These are phyloP conservation scores for Monotropa hypopitys DNA, from an alignment of 179 eudicot species.

Conservation along the genomic window DNA sequence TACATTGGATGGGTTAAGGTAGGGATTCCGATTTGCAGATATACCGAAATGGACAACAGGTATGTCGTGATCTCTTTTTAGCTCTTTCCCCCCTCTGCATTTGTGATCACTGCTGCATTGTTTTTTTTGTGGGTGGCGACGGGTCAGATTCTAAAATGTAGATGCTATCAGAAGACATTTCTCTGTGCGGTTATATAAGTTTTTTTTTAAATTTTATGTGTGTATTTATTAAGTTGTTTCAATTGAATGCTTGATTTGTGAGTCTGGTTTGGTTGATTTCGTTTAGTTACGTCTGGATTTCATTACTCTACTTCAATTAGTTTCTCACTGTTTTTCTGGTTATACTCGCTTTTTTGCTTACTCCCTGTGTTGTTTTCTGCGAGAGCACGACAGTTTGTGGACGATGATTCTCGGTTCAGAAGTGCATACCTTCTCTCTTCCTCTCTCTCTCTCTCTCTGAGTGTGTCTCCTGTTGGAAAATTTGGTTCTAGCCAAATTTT, in stretches of 20 bases:
- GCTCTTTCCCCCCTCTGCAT: background rate
- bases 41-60: background rate
- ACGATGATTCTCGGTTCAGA: background rate
- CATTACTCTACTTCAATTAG: conserved; percentile 9
- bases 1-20: background rate
- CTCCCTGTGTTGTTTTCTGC: too few relatives aligned
- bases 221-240: conserved; percentile 9
- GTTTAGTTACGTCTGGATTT: conserved; percentile 18
- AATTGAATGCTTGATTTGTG: conserved; percentile 15
- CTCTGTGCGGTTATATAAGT: background rate
- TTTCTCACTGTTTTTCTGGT: background rate
- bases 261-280: conserved; percentile 11
- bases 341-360: background rate
- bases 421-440: background rate
- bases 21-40: background rate
- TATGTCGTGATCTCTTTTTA: background rate
- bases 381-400: too few relatives aligned
- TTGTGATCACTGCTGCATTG: conserved; percentile 13
- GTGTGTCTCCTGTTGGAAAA: too few relatives aligned
- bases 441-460: background rate
- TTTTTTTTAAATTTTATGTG: too few relatives aligned
- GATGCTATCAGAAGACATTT: background rate
- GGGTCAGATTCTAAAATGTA: background rate
- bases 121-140: conserved; percentile 12
- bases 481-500: too few relatives aligned